These are phyloP conservation scores for Pleurotus cornucopiae DNA, from an alignment of 768 basidiomycete genomes.

Conservation along the genomic window DNA sequence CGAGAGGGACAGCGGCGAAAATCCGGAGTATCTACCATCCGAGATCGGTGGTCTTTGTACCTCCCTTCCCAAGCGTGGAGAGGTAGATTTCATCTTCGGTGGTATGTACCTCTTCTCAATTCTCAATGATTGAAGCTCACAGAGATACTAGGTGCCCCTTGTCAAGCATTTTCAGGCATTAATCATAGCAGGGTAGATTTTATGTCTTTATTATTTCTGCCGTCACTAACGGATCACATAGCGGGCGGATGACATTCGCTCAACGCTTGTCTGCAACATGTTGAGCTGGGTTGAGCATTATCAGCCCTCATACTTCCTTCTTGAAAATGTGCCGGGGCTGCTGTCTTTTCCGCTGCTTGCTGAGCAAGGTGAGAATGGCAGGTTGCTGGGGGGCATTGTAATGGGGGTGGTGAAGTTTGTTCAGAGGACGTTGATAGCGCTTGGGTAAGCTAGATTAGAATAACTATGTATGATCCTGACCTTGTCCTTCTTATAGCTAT, in stretches of 20 bases:
- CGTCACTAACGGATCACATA: slow-evolving; percentile 18
- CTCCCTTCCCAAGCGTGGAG: slow-evolving; percentile 52
- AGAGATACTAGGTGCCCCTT: slow-evolving; percentile 57
- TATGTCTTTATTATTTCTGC: not conserved
- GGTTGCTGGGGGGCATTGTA: slow-evolving; percentile 36
- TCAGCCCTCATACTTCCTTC: slow-evolving; percentile 55
- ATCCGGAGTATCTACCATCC: slow-evolving; percentile 29
- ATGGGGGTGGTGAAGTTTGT: slow-evolving; percentile 68
- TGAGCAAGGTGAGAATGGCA: slow-evolving; percentile 19
- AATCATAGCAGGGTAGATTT: slow-evolving; percentile 55
- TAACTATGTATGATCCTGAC: not conserved
- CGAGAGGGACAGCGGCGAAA: slow-evolving; percentile 35
- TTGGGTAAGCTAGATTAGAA: slow-evolving; percentile 45
- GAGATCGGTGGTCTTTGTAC: slow-evolving; percentile 35
- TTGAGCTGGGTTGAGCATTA: slow-evolving; percentile 49
- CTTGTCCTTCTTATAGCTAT: slow-evolving; percentile 35
- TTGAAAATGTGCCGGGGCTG: slow-evolving; percentile 73
- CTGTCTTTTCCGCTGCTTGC: slow-evolving; percentile 45
- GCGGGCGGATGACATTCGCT: slow-evolving; percentile 60
- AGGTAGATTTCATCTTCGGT: slow-evolving; percentile 72
- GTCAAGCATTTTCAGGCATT: slow-evolving; percentile 66
- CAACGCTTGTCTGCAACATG: slow-evolving; percentile 7
- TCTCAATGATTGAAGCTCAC: not conserved
- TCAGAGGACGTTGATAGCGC: slow-evolving; percentile 48
- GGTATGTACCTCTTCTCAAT: slow-evolving; percentile 34